Evolutionary conservation across 768 basidiomycete species (phyloP).

Genomic region (Termitomyces sp.): DNA sequence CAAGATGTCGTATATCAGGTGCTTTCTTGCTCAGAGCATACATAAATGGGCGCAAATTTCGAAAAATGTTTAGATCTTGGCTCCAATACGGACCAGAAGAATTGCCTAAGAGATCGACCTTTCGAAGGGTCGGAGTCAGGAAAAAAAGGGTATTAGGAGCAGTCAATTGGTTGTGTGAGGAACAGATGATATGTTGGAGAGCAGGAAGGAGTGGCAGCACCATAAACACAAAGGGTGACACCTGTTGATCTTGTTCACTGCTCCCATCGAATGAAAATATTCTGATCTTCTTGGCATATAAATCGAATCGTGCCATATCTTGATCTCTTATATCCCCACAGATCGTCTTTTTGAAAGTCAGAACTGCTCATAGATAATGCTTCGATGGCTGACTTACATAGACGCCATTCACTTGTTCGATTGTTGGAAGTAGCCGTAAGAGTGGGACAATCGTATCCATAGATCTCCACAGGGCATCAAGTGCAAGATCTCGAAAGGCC

Average conservation of each 20-base stretch:
- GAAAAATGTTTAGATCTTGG: neutral
- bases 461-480: slow-evolving; percentile 6
- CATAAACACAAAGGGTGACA: too few species aligned
- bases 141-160: too few species aligned
- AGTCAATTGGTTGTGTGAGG: too few species aligned
- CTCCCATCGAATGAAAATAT: too few species aligned
- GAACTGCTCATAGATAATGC: neutral
- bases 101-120: neutral
- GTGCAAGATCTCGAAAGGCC: slow-evolving; percentile 5
- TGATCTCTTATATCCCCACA: neutral
- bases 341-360: neutral
- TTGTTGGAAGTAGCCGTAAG: neutral
- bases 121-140: neutral
- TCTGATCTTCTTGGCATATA: too few species aligned
- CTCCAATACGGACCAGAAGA: too few species aligned
- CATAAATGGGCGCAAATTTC: neutral
- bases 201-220: too few species aligned
- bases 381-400: neutral
- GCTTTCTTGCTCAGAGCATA: neutral
- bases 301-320: too few species aligned
- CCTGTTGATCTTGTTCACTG: too few species aligned
- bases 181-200: too few species aligned
- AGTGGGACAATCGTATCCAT: neutral
- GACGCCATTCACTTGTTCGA: neutral
- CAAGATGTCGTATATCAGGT: neutral